Conservation (phyloP, 148 eudicot species). For the Diospyros lotus region DNA sequence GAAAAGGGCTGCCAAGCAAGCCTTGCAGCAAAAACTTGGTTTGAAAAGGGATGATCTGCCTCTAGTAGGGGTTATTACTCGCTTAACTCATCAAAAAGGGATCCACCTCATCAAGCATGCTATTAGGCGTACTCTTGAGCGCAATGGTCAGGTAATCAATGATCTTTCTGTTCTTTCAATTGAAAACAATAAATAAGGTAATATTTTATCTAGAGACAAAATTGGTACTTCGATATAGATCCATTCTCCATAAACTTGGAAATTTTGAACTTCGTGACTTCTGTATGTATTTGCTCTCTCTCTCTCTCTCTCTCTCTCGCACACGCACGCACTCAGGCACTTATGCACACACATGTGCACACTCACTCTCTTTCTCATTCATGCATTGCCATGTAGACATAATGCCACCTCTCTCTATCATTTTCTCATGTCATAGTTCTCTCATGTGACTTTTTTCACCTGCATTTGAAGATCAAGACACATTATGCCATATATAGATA, state of each 20-base stretch:
- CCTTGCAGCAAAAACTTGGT: conserved; percentile 79
- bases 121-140: conserved; percentile 85
- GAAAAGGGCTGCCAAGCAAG: conserved; percentile 86
- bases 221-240: neutral
- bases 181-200: neutral
- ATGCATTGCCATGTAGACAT: too few species aligned
- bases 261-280: neutral
- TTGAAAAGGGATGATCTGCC: conserved; percentile 73
- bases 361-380: too few species aligned
- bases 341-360: too few species aligned
- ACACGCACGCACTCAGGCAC: too few species aligned
- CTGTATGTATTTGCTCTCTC: neutral
- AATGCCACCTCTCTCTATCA: too few species aligned
- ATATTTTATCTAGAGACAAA: neutral
- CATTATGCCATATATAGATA: neutral
- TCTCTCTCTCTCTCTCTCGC: neutral
- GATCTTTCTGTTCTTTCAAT: neutral
- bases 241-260: neutral
- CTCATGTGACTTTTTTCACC: neutral
- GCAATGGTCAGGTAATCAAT: conserved; percentile 72
- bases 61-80: conserved; percentile 76
- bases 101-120: conserved; percentile 97
- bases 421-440: too few species aligned
- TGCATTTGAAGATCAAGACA: neutral
- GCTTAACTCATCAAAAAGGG: conserved; percentile 98